A percentile compares a stretch with the other conserved stretches of the same genome.
Evolutionary conservation across 2,329 filamentous ascomycete genomes (phyloP).

Genomic region (Eutypa lata): DNA sequence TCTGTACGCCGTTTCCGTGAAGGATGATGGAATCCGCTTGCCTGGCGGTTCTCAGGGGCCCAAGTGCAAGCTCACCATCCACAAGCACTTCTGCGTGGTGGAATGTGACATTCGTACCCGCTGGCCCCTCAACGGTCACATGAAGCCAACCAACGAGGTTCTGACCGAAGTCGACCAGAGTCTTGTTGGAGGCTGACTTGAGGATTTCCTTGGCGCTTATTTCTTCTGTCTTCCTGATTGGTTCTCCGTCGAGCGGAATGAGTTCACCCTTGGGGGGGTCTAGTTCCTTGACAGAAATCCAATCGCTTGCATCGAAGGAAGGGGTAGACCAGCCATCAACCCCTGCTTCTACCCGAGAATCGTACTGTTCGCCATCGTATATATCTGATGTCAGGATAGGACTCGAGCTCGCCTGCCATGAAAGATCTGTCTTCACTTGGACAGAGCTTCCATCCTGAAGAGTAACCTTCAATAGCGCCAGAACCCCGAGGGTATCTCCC

Average conservation of each 20-base stretch:
- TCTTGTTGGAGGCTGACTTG: constrained; percentile 38
- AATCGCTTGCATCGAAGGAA: constrained; percentile 28
- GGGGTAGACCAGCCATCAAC: constrained; percentile 31
- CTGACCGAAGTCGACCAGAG: constrained; percentile 48
- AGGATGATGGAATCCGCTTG: constrained; percentile 21
- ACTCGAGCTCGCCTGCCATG: constrained; percentile 25
- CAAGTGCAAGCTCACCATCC: constrained; percentile 35
- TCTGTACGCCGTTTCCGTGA: constrained; percentile 49
- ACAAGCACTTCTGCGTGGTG: constrained; percentile 55
- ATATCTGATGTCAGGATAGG: constrained; percentile 24
- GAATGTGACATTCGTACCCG: constrained; percentile 39
- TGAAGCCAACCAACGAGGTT: constrained; percentile 42
- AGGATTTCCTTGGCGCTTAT: constrained; percentile 24
- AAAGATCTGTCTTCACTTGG: constrained; percentile 26
- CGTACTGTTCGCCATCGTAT: constrained; percentile 30
- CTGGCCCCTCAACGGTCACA: constrained; percentile 27
- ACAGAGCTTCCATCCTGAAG: constrained; percentile 11
- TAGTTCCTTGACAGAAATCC: constrained; percentile 28
- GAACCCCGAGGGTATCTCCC: constrained; percentile 28
- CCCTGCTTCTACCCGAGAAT: constrained; percentile 19
- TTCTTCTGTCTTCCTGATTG: constrained; percentile 26
- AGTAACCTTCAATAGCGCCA: constrained; percentile 27
- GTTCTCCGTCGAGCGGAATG: constrained; percentile 29
- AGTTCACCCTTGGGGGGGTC: constrained; percentile 19
- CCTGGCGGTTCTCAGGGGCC: constrained; percentile 19